These are phyloP conservation scores for Gastrolobium bilobum DNA, from an alignment of 306 rosid species.

Conservation along the genomic window DNA sequence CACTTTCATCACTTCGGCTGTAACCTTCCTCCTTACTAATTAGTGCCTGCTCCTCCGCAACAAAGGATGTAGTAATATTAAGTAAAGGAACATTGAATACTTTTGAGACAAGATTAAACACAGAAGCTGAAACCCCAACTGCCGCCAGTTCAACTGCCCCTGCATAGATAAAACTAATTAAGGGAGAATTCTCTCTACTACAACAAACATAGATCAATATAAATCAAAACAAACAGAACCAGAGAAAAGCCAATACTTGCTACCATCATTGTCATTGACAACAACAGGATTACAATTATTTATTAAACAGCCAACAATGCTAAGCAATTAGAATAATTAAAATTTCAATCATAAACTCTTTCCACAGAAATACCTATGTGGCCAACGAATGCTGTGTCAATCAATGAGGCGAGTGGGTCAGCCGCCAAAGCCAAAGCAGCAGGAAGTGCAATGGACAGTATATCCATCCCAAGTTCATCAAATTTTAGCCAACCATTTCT, in stretches of 20 bases:
- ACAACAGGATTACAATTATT: neutral
- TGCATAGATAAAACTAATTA: conserved; percentile 54
- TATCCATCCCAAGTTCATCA: conserved; percentile 78
- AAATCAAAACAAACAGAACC: conserved; percentile 37
- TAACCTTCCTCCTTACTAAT: conserved; percentile 52
- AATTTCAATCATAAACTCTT: conserved; percentile 33
- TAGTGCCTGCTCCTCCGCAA: conserved; percentile 89
- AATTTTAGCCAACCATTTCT: conserved; percentile 54
- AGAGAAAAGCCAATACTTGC: neutral
- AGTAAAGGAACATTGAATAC: conserved; percentile 82
- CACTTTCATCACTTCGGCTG: conserved; percentile 47
- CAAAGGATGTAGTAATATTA: conserved; percentile 92
- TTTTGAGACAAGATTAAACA: conserved; percentile 86
- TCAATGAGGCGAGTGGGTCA: conserved; percentile 88
- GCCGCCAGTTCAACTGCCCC: conserved; percentile 95
- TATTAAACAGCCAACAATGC: neutral
- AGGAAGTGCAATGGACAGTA: conserved; percentile 88
- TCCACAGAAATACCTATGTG: conserved; percentile 75
- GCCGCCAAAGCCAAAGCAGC: conserved; percentile 93
- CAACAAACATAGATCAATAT: conserved; percentile 23
- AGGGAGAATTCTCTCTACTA: conserved; percentile 16
- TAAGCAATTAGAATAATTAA: conserved; percentile 25
- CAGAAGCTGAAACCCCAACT: conserved; percentile 89
- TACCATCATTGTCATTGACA: conserved; percentile 1
- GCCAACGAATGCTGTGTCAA: conserved; percentile 92